phyloP scores from a whole-genome alignment of 495 filamentous ascomycete species.

The Penicillium macrosclerotiorum region DNA sequence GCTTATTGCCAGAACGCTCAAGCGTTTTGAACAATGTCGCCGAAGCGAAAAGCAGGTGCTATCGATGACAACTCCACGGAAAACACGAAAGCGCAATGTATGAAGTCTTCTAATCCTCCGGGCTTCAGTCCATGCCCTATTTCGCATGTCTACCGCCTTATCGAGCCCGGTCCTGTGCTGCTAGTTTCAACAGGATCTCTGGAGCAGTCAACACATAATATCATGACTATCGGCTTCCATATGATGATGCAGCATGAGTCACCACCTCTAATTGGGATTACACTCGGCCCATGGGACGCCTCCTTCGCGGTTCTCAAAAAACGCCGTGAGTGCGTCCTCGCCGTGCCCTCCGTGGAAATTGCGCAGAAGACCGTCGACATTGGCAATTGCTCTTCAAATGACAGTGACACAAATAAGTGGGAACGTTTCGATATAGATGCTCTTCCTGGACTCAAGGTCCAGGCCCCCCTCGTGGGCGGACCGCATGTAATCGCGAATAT shows the following conservation, averaged over 20 bases:
- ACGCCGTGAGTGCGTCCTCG: slow-evolving; percentile 31
- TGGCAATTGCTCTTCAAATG: slow-evolving; percentile 28
- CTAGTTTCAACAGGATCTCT: slow-evolving; percentile 36
- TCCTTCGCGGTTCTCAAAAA: slow-evolving; percentile 29
- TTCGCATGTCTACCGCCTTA: slow-evolving; percentile 32
- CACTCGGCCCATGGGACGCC: slow-evolving; percentile 36
- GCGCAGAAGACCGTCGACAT: slow-evolving; percentile 27
- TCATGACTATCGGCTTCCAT: slow-evolving; percentile 40
- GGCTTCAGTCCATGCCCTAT: slow-evolving; percentile 21
- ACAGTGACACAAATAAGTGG: slow-evolving; percentile 17
- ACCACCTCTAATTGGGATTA: slow-evolving; percentile 31
- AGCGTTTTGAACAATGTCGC: no score
- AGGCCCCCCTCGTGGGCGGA: slow-evolving; percentile 34
- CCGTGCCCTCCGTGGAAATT: slow-evolving; percentile 28
- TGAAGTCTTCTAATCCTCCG: background rate
- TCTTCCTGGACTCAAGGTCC: slow-evolving; percentile 25
- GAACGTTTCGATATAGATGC: slow-evolving; percentile 31
- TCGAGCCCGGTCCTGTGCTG: slow-evolving; percentile 36
- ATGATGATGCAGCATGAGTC: slow-evolving; percentile 38
- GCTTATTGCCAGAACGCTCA: no score
- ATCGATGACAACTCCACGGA: background rate
- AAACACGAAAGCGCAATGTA: background rate
- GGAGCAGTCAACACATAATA: slow-evolving; percentile 29
- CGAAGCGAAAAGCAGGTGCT: background rate
- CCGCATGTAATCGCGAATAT: slow-evolving; percentile 31